Base-by-base conservation (phyloP, 2,329 filamentous ascomycete genomes). In the Cladosporium sp. region DNA sequence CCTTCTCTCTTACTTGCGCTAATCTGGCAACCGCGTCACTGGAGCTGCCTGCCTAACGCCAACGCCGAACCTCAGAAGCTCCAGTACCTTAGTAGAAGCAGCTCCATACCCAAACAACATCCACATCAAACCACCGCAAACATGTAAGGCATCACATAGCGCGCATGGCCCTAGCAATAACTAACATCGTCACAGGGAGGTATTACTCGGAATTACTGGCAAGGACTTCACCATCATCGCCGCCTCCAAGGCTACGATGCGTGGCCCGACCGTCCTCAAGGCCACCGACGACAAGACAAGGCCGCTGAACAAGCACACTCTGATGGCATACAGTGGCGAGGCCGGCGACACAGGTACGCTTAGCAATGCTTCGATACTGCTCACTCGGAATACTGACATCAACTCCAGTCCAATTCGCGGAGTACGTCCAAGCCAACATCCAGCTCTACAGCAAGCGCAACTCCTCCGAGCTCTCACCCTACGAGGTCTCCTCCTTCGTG, bases 401-500 rank as follows among this genome's bases (percentile, higher is more conserved):
- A 36, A 15, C 64, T 54, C 28, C 78, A 97, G 93, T 98, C 69
- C 94, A 99, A 89, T 99, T 99, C 80, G 92, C 96, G 79, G 95
- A 99, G 83, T 99, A 94, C 83, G 96, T 99, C 80, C 93, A 98
- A 87, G 93, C 94, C 78, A 99, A 99, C 81, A 90, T 95, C 70
- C 92, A 97, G 82, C 90, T 99, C 77, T 99, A 99, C 84, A 93
- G 92, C 72, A 99, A 98, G 93, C 92, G 96, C 77, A 98, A 98
- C 80, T 91, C 93, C 80, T 91, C 91, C 77, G 92, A 97, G 76
- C 88, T 99, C 68, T 92, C 92, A 54, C 94, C 95, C 11, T 89
- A 90, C 41, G 95, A 92, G 47, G 89, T 97, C 65, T 92, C 93
- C 69, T 89, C 92, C 83, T 99, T 97, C 79, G 93, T 99, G 73